Evolutionary conservation across 495 filamentous ascomycete genomes (phyloP).

Genomic region (Trichocladium antarcticum): DNA sequence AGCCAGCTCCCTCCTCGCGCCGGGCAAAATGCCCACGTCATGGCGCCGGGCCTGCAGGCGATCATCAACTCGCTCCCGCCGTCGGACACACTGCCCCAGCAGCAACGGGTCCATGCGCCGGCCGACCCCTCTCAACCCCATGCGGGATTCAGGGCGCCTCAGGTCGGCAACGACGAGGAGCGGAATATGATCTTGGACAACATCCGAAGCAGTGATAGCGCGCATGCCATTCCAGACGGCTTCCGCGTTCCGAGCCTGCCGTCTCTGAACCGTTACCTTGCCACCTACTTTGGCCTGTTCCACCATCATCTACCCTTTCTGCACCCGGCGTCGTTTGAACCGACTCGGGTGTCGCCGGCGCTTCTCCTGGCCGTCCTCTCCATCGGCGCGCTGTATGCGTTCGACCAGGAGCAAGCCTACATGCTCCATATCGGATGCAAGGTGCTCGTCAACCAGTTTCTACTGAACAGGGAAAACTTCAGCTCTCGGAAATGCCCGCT

Average conservation of each 20-base stretch:
- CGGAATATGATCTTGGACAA: constrained; percentile 73
- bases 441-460: constrained; percentile 87
- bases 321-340: constrained; percentile 84
- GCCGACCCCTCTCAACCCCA: constrained; percentile 43
- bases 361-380: constrained; percentile 85
- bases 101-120: constrained; percentile 55
- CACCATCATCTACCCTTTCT: constrained; percentile 96
- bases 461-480: constrained; percentile 97
- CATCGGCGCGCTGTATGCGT: constrained; percentile 91
- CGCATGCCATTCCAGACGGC: constrained; percentile 71
- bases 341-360: constrained; percentile 63
- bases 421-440: constrained; percentile 97
- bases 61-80: constrained; percentile 57
- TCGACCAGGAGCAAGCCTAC: constrained; percentile 90
- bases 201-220: constrained; percentile 65
- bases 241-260: constrained; percentile 74
- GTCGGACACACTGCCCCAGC: constrained; percentile 50
- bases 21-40: constrained; percentile 51
- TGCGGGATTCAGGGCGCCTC: constrained; percentile 55
- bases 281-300: constrained; percentile 94
- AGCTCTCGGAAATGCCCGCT: constrained; percentile 96
- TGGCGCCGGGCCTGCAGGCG: constrained; percentile 53
- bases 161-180: constrained; percentile 65
- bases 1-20: constrained; percentile 56
- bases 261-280: constrained; percentile 77